Conservation (phyloP, 202 grass and related monocot species). For the Hordeum pubiflorum region DNA sequence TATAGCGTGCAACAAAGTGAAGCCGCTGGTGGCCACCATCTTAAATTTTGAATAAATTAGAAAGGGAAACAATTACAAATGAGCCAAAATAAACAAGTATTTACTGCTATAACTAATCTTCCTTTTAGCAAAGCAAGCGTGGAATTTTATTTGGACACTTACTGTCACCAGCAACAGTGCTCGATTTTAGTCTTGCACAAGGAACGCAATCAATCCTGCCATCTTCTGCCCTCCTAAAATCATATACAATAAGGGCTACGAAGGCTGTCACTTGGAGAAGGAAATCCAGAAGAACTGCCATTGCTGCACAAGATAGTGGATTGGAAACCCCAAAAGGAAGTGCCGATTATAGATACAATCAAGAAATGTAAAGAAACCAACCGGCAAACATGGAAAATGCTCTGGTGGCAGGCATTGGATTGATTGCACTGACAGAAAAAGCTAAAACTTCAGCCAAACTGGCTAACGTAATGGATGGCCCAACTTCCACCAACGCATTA, state of each 20-base stretch:
- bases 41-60: conserved; percentile 42
- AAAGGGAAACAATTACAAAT: conserved; percentile 9
- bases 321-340: conserved; percentile 18
- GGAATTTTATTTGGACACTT: conserved; percentile 6
- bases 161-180: conserved; percentile 32
- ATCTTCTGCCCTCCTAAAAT: conserved; percentile 74
- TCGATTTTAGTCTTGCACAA: conserved; percentile 50
- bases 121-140: conserved; percentile 14
- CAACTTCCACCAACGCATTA: conserved; percentile 81
- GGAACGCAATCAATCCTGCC: conserved; percentile 83
- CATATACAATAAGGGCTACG: conserved; percentile 82
- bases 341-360: background rate
- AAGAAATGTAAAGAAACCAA: conserved; percentile 40
- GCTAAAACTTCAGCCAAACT: conserved; percentile 89
- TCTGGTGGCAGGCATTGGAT: conserved; percentile 89
- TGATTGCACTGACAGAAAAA: conserved; percentile 86
- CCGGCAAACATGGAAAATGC: conserved; percentile 98
- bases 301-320: conserved; percentile 54
- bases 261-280: conserved; percentile 92
- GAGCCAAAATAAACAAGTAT: conserved; percentile 2
- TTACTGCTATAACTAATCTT: background rate
- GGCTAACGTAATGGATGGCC: conserved; percentile 92
- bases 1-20: conserved; percentile 76
- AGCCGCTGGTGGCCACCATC: conserved; percentile 28
- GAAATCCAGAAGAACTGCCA: conserved; percentile 94